These are phyloP conservation scores for Hyaloscypha variabilis DNA, from an alignment of 495 filamentous ascomycete genomes.

Conservation along the genomic window DNA sequence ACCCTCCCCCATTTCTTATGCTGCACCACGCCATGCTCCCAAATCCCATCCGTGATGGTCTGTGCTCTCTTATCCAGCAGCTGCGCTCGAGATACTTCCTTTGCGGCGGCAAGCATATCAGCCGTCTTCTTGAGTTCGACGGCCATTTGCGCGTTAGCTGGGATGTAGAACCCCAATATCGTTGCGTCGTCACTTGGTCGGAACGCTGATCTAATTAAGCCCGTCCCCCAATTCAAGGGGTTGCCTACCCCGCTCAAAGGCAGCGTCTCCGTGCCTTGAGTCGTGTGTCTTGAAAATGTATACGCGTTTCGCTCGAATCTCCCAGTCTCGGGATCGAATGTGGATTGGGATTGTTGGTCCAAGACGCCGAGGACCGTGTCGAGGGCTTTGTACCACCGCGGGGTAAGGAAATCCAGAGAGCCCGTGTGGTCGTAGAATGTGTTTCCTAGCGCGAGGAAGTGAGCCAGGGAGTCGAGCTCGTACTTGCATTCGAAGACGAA, in stretches of 20 bases:
- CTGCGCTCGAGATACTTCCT: constrained; percentile 51
- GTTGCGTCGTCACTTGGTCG: constrained; percentile 98
- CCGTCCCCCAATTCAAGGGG: constrained; percentile 81
- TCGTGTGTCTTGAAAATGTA: constrained; percentile 81
- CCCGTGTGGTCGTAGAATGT: constrained; percentile 82
- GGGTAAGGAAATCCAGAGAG: constrained; percentile 74
- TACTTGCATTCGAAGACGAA: constrained; percentile 99
- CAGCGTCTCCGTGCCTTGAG: constrained; percentile 86
- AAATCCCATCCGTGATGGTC: constrained; percentile 74
- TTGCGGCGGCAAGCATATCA: constrained; percentile 61
- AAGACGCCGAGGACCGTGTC: constrained; percentile 73
- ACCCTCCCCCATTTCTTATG: constrained; percentile 85
- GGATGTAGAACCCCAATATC: constrained; percentile 93
- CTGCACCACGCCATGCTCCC: constrained; percentile 85
- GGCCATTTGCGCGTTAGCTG: constrained; percentile 94
- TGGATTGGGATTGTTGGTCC: constrained; percentile 75
- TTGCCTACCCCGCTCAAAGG: constrained; percentile 84
- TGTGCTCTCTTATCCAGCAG: constrained; percentile 64
- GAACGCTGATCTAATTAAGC: constrained; percentile 89
- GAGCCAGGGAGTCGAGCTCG: constrained; percentile 92
- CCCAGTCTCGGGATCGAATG: constrained; percentile 70
- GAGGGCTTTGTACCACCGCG: constrained; percentile 80
- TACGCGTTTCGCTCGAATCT: constrained; percentile 74
- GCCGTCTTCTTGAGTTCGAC: constrained; percentile 84
- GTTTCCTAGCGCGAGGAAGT: constrained; percentile 85